Evolutionary conservation across 495 filamentous ascomycete genomes (phyloP).

Genomic region (Pseudomonodictys pantanalensis): DNA sequence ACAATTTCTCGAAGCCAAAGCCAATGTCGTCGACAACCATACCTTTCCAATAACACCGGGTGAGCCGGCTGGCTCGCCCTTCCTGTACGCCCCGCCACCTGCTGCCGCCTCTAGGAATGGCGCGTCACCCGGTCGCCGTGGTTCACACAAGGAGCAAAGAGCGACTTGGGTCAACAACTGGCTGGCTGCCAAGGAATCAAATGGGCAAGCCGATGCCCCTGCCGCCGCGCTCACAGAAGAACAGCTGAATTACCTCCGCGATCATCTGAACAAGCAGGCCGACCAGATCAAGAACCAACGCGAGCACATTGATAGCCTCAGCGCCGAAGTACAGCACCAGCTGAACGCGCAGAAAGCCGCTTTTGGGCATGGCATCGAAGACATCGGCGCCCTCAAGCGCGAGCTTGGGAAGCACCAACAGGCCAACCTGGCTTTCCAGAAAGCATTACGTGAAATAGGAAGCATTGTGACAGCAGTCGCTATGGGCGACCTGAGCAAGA

Average conservation of each 20-base stretch:
- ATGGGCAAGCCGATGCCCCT: conserved; percentile 32
- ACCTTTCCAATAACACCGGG: conserved; percentile 44
- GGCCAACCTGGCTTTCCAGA: conserved; percentile 98
- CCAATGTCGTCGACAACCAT: conserved; percentile 40
- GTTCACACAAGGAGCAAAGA: conserved; percentile 31
- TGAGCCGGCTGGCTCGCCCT: conserved; percentile 41
- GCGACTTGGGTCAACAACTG: conserved; percentile 43
- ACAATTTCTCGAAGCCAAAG: conserved; percentile 47
- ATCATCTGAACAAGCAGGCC: conserved; percentile 52
- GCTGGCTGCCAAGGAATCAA: conserved; percentile 36
- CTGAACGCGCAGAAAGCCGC: conserved; percentile 56
- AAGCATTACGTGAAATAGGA: conserved; percentile 93
- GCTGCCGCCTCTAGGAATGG: conserved; percentile 10
- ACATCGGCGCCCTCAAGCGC: conserved; percentile 71
- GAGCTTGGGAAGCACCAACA: conserved; percentile 96
- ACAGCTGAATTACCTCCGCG: conserved; percentile 48
- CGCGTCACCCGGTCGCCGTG: conserved; percentile 24
- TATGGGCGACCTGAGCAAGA: conserved; percentile 94
- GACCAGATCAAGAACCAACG: conserved; percentile 58
- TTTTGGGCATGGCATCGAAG: conserved; percentile 48
- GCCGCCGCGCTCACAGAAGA: conserved; percentile 42
- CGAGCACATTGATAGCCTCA: conserved; percentile 51
- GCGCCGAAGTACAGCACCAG: conserved; percentile 43
- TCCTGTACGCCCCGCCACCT: conserved; percentile 24
- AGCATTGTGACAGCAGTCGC: conserved; percentile 95